phyloP scores from a whole-genome alignment of 73 alveolate genomes.

The Paramecium bursaria region DNA sequence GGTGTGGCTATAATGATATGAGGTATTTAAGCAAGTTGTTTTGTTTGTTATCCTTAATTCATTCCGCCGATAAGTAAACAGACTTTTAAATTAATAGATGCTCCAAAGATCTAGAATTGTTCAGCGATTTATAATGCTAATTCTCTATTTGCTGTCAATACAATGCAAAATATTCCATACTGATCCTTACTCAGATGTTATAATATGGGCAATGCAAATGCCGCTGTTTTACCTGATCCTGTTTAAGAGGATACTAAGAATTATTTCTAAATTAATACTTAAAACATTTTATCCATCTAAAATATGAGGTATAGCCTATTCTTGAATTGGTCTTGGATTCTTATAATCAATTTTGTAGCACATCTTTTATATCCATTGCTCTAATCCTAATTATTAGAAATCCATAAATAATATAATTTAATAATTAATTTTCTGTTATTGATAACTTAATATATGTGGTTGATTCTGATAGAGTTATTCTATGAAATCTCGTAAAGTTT shows the following conservation, averaged over 20 bases:
- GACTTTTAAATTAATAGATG: conserved; percentile 83
- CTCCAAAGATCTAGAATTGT: conserved; percentile 87
- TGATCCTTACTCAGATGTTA: conserved; percentile 93
- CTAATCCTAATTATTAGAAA: conserved; percentile 64
- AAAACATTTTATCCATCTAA: conserved; percentile 37
- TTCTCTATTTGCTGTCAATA: conserved; percentile 96
- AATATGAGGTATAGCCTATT: conserved; percentile 48
- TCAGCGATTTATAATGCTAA: conserved; percentile 90
- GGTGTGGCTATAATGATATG: conserved; percentile 97
- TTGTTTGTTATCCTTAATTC: conserved; percentile 83
- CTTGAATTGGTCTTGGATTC: conserved; percentile 63
- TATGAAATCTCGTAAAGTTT: too few relatives aligned
- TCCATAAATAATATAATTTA: neutral
- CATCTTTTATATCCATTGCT: conserved; percentile 54
- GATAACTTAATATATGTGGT: too few relatives aligned
- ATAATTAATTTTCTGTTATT: too few relatives aligned
- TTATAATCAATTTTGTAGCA: conserved; percentile 66
- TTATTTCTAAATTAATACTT: conserved; percentile 31
- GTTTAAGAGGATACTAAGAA: conserved; percentile 86
- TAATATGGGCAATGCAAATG: conserved; percentile 94
- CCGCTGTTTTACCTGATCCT: conserved; percentile 99
- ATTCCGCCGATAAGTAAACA: conserved; percentile 92
- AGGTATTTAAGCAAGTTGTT: conserved; percentile 84
- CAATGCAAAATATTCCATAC: conserved; percentile 89
- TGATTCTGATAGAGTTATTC: too few relatives aligned